Base-by-base conservation (phyloP, 352 stramenopile species). In the Globisporangium orthogonon region DNA sequence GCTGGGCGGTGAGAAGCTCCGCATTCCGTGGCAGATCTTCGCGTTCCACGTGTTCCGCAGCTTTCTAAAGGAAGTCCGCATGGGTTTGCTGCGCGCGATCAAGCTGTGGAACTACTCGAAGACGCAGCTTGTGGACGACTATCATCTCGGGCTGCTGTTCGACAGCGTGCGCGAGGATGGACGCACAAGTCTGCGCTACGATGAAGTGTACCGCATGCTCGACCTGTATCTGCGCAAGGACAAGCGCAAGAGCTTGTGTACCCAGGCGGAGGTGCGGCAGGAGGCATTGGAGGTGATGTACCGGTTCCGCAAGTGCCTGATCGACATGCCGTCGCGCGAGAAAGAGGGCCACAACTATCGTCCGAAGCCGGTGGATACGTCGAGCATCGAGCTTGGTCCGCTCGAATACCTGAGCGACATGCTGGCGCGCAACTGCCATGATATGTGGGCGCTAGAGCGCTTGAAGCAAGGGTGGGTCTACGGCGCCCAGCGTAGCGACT, bases 331-430 rank as follows among this genome's bases (percentile, higher is more conserved):
- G 40, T 94, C 83, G 44, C 81, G 85, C 54, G 85, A 95, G 57
- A 92, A 94, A 40, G 85, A 95, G 65, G 85, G 85, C 4, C 83
- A 95, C 64, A 91, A 95, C 52, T 95, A 95, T 55, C 70, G 76
- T 1, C 85, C 85, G 11, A 94, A 95, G 63, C 85, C 85, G 33
- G 82, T 95, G 40, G 85, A 95, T 29, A 95, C 85, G 29, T 78
- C 64, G 37, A 65, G 58, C 17, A 70, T 95, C n/a, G 82, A 90
- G 41, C 59, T 95, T 18, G 76, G 83, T 0, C 78, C 78, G 53
- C 65, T 92, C 4, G 78, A 87, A 52, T 78, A 89, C 56, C 64
- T 92, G 49, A 79, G 73, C 1, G 80, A 92, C 54, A 82, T 91
- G 55, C 53, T 94, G 18, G 81, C 83, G 11, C 83, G 87, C 57